Base-by-base conservation (phyloP, 805 yeast genomes). In the Wickerhamiella sorbophila region DNA sequence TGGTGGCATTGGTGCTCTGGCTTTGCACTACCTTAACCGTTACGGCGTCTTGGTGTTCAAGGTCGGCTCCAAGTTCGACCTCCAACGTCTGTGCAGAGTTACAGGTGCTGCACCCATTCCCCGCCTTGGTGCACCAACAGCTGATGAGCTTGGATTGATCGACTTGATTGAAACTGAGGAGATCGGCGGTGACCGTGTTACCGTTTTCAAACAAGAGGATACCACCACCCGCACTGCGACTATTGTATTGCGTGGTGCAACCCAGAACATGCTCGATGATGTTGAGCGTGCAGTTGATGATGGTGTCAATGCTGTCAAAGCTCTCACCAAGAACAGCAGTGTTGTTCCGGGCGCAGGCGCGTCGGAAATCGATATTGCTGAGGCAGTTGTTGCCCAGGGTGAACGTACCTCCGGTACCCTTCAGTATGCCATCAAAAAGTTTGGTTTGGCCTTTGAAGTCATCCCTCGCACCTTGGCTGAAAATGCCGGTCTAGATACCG, bases 91-190 rank as follows among this genome's bases (percentile, higher is more conserved):
- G 47, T 81, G 94, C 56, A 80, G 95, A 60, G 97, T 91, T 15
- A 87, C 95, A 63, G 97, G 97, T 38, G 96, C 96, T 35, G 81
- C 96, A 21, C 96, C 97, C 44, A 70, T 88, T 58, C 88, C 95
- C 40, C 72, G 95, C 61, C 70, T 87, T 44, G 95, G 95, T 49
- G 93, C 95, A 2, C 96, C 96, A 52, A 74, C 83, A 65, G 88
- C 94, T 17, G 95, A 87, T 56, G 96, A 88, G 63, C 74, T 84
- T 69, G 98, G 98, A 42, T 58, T 71, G 34, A 74, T 91, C 46
- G 98, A 88, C 58, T 61, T 79, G 24, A 88, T 91, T 39, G 94
- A 83, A 65, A 80, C 95, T 19, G 75, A 74, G 54, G 98, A 91
- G 67, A 85, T 91, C 58, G 98, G 98, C 50, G 95, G 96, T 42